Percentiles rank a stretch among this genome's conserved stretches.
These are phyloP conservation scores for Pugionium cornutum DNA, from an alignment of 345 rosid species.

Conservation along the genomic window DNA sequence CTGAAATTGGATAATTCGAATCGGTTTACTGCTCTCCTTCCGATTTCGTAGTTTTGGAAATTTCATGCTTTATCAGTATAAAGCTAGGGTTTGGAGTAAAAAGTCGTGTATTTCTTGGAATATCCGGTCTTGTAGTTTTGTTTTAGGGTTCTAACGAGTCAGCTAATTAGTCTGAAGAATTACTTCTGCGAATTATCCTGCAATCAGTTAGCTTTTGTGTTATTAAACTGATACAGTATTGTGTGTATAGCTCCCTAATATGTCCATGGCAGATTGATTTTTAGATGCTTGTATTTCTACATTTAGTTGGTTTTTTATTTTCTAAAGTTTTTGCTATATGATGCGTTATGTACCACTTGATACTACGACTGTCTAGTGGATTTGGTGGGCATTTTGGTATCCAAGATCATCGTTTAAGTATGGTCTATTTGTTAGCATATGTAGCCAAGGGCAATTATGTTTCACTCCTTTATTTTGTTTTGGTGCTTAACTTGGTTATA, in stretches of 20 bases:
- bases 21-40: not conserved
- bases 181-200: not conserved
- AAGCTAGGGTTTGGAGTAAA: conserved; percentile 32
- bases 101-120: conserved; percentile 17
- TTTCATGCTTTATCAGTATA: not conserved
- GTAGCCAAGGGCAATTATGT: not conserved
- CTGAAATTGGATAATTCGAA: not conserved
- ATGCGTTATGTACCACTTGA: not conserved
- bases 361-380: not conserved
- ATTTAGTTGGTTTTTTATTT: not conserved
- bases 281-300: too few relatives aligned
- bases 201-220: not conserved
- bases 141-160: conserved; percentile 17
- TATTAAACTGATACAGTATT: not conserved
- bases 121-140: conserved; percentile 21
- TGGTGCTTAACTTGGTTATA: conserved; percentile 12
- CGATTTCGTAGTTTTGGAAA: not conserved
- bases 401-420: not conserved
- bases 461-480: not conserved
- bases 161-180: not conserved
- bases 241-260: not conserved
- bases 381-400: conserved; percentile 1
- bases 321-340: not conserved
- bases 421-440: not conserved
- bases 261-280: not conserved